These are phyloP conservation scores for Dalbergia cultrata DNA, from an alignment of 306 rosid species.

Conservation along the genomic window DNA sequence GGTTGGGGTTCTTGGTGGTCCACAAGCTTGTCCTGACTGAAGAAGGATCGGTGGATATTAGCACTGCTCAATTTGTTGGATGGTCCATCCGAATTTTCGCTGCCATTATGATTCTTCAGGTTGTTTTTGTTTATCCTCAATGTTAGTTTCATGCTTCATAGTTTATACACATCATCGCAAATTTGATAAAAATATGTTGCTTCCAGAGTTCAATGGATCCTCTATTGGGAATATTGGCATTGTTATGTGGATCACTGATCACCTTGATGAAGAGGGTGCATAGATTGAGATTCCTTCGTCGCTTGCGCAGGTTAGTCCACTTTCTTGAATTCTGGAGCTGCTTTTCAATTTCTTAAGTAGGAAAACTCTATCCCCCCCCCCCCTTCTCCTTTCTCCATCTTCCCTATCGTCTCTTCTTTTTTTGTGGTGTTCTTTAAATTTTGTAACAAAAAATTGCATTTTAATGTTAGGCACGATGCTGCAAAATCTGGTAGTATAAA, in stretches of 20 bases:
- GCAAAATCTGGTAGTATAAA: constrained; percentile 18
- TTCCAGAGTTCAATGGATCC: constrained; percentile 88
- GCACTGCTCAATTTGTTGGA: constrained; percentile 78
- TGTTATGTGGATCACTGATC: constrained; percentile 61
- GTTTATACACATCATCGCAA: constrained; percentile 1
- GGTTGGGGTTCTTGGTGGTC: constrained; percentile 96
- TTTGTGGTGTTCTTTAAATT: neutral
- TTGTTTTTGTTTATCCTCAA: constrained; percentile 42
- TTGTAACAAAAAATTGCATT: neutral
- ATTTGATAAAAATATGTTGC: constrained; percentile 44
- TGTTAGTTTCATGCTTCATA: constrained; percentile 36
- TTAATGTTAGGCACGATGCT: constrained; percentile 1
- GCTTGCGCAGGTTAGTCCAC: constrained; percentile 60
- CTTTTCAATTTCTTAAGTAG: constrained; percentile 25
- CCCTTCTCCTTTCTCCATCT: no score
- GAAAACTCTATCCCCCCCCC: neutral
- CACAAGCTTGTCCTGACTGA: constrained; percentile 81
- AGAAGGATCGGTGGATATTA: constrained; percentile 83
- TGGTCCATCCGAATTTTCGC: constrained; percentile 85
- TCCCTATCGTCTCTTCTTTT: no score
- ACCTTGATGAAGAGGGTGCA: constrained; percentile 61
- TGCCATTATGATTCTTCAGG: constrained; percentile 78
- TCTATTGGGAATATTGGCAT: constrained; percentile 68
- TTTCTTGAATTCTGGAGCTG: constrained; percentile 38
- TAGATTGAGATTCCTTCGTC: constrained; percentile 69